Percentiles rank a stretch among this genome's conserved stretches.
Conservation (phyloP, 2,329 filamentous ascomycete species). For the Sclerotinia sclerotiorum region DNA sequence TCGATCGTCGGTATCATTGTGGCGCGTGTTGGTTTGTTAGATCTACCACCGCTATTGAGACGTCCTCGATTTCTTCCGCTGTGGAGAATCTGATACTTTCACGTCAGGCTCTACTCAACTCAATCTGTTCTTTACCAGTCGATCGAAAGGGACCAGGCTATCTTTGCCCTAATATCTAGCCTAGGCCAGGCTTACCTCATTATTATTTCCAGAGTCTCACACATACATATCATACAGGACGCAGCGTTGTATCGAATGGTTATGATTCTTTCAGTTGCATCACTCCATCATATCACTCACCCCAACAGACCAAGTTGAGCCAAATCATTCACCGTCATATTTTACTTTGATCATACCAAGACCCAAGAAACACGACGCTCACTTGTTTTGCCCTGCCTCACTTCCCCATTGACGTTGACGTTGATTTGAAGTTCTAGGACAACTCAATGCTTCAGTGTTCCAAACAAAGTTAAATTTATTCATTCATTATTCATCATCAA, state of each 20-base stretch:
- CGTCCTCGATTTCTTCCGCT: not conserved
- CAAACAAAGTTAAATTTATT: conserved; percentile 4
- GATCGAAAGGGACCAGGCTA: not conserved
- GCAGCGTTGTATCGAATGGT: conserved; percentile 18
- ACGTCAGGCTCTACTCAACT: conserved; percentile 18
- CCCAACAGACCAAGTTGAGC: not conserved
- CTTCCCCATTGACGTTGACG: not conserved
- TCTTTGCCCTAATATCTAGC: conserved; percentile 9
- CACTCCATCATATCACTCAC: not conserved
- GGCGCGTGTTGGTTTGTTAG: conserved; percentile 15
- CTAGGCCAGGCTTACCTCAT: conserved; percentile 21
- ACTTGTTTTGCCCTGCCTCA: conserved; percentile 5
- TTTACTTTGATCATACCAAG: conserved; percentile 1
- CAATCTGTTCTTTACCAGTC: not conserved
- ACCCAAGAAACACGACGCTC: conserved; percentile 2
- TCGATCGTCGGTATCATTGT: conserved; percentile 13
- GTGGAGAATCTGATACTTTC: conserved; percentile 18
- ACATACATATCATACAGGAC: conserved; percentile 20
- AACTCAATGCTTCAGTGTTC: not conserved
- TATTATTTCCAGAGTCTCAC: conserved; percentile 12
- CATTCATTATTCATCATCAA: not conserved
- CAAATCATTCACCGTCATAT: conserved; percentile 12
- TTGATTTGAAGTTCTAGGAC: conserved; percentile 11
- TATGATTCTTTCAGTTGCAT: conserved; percentile 18
- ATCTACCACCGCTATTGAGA: conserved; percentile 11